A percentile compares a stretch with the other conserved stretches of the same genome.
Conservation (phyloP, 805 yeast genomes). For the Yarrowia divulgata region DNA sequence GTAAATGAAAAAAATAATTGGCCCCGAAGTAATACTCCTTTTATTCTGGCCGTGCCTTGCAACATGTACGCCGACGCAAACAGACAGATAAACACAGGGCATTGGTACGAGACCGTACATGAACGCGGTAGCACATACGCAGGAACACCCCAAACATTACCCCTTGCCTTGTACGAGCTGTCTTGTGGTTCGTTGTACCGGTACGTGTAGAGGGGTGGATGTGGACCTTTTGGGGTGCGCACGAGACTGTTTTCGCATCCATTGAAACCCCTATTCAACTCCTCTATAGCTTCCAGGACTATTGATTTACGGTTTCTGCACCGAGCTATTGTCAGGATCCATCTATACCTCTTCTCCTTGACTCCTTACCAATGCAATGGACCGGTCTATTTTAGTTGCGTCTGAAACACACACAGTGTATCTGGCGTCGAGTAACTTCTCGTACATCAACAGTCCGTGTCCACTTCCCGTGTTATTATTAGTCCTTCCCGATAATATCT, state of each 20-base stretch:
- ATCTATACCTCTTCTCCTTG: background rate
- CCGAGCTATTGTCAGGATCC: too few species aligned
- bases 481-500: background rate
- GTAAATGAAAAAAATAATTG: background rate
- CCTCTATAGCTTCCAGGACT: too few species aligned
- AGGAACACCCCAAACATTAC: background rate
- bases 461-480: background rate
- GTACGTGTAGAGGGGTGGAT: too few species aligned
- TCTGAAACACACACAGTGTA: background rate
- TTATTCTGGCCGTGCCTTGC: background rate
- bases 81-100: background rate
- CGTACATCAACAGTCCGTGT: background rate
- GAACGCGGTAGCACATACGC: background rate
- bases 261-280: too few species aligned
- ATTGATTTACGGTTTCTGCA: background rate
- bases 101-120: conserved; percentile 3
- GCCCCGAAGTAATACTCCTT: background rate
- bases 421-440: too few species aligned
- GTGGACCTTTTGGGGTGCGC: too few species aligned
- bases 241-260: too few species aligned
- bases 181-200: too few species aligned
- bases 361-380: background rate
- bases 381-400: background rate
- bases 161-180: background rate
- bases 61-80: background rate